A percentile compares a stretch with the other conserved stretches of the same genome.
Evolutionary conservation across 768 basidiomycete genomes (phyloP).

Genomic region (Russula emetica): DNA sequence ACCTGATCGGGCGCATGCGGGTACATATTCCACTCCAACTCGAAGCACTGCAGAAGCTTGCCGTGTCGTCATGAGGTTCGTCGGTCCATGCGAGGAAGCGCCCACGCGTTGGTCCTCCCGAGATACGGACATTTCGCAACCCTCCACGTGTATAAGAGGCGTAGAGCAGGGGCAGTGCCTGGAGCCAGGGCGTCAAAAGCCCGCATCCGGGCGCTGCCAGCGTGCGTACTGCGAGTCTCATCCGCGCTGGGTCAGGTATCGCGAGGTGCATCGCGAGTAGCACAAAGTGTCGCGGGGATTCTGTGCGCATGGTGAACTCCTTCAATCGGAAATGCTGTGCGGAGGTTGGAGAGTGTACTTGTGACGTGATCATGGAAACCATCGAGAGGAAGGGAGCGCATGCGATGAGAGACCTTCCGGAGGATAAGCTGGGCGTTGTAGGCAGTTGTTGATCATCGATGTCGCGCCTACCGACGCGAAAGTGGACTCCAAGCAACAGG

Average conservation of each 20-base stretch:
- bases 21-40: constrained; percentile 14
- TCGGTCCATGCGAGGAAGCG: constrained; percentile 20
- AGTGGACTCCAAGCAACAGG: constrained; percentile 16
- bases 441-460: constrained; percentile 7
- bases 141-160: not conserved
- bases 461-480: constrained; percentile 14
- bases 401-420: not conserved
- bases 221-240: constrained; percentile 5
- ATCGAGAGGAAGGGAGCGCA: constrained; percentile 18
- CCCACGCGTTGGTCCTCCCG: constrained; percentile 16
- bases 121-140: constrained; percentile 12
- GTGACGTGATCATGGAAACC: constrained; percentile 12
- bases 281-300: constrained; percentile 17
- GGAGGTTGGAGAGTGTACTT: not conserved
- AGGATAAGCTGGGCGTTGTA: constrained; percentile 6
- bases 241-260: constrained; percentile 3
- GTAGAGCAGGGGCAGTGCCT: constrained; percentile 3
- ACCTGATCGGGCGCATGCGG: not conserved
- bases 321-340: constrained; percentile 2
- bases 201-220: constrained; percentile 1
- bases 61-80: not conserved
- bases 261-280: constrained; percentile 8
- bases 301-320: constrained; percentile 9
- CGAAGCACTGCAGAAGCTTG: constrained; percentile 23
- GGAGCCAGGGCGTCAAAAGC: constrained; percentile 7